Base-by-base conservation (phyloP, 192 early-diverging fungal species). In the Mortierella alpina region DNA sequence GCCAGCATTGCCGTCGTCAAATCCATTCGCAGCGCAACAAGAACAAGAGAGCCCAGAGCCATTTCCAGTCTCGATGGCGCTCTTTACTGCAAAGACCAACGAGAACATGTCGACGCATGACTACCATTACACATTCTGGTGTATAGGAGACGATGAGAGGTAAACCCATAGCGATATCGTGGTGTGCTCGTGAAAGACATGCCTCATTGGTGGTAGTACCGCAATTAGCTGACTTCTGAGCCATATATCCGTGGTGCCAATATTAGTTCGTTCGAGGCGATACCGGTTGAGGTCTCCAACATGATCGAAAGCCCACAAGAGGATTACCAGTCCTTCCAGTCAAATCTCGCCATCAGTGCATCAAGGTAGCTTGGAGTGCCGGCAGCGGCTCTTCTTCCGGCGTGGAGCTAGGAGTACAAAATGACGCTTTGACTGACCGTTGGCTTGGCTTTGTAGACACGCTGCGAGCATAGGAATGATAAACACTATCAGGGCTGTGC, bases 281-380 rank as follows among this genome's bases (percentile, higher is more conserved):
- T 72, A 23, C 54, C 77, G 10, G 66, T 72, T 8, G 48, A 72
- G n/a, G 59, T 68, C 14, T 80, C 77, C 8, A 80, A 80, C 42
- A 80, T 80, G 77, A 68, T 80, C 6, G 77, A 80, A 51, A 80
- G 77, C 44, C 77, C 77, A 14, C 77, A 80, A 8, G 77, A 80
- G 22, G 77, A 80, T 11, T 80, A 80, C n/a, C 77, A 80, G 18
- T 80, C 77, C 1, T 80, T 80, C 58, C 77, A 80, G 59, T 80
- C 77, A 66, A 80, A 80, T 42, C 65, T 80, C 11, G 77, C 77
- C 11, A 9, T 55, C 0, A 66, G 64, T 2, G 70, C 68, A 12
- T 67, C 77, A 42, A 59, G 77, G 77, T 80, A 68, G 5, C 4
- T 18, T 20, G 5, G 20, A 13, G 9, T 9, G 44, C 0, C 10